Base-by-base conservation (phyloP, 164 flowering plant genomes). In the Liquidambar formosana region DNA sequence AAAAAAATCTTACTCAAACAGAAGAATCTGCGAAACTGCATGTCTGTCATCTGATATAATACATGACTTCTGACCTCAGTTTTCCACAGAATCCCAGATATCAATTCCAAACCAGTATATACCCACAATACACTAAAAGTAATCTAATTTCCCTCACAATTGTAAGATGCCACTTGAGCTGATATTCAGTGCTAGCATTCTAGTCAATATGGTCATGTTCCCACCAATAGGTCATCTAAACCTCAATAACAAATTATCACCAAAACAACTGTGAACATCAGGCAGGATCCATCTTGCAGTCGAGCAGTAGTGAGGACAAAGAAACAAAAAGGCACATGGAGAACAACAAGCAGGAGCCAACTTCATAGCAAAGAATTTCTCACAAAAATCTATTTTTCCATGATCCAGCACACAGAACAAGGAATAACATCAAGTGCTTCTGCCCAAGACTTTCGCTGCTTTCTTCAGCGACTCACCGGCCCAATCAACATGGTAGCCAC, bases 1-100 rank as follows among this genome's bases (percentile, higher is more conserved):
- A 71, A 64, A 47, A 26, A 12, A 16, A 33, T 70, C 67, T 46
- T 64, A 56, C 49, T 27, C 47, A 64, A 33, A 47, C 27, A 64
- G 63, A 57, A 71, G 61, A 52, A 49, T 49, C 61, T 18, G 53
- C 23, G 46, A 25, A 54, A 63, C 19, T 19, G 23, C 23, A 44
- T 21, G 26, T 47, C 57, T 54, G 49, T 57, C 23, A 58, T 58
- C 68, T 56, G 57, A 64, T 23, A 48, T 26, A 59, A 64, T n/a
- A 60, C 22, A 33, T 15, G 38, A 25, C 27, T 5, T 48, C 52
- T 65, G 68, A 65, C 41, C 45, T 27, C 22, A 15, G 66, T 59
- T 57, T 25, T 25, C 52, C 53, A 41, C 38, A n/a, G 26, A n/a
- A n/a, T n/a, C 41, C 65, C 52, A 4, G 1, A 19, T 21, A 54